These are phyloP conservation scores for Dactylella cylindrospora DNA, from an alignment of 2,329 filamentous ascomycete genomes.

Conservation along the genomic window DNA sequence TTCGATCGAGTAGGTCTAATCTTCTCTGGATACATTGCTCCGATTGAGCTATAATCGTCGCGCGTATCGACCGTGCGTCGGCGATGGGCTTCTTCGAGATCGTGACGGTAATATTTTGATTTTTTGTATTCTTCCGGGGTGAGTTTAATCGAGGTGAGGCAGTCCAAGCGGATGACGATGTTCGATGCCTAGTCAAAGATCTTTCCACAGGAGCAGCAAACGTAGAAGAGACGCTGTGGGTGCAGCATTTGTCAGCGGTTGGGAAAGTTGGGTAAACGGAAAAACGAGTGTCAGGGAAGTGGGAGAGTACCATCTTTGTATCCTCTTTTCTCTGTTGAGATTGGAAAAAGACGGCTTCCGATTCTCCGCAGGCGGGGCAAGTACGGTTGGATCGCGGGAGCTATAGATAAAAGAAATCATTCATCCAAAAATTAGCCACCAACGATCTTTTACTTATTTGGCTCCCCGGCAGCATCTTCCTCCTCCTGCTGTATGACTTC, in stretches of 20 bases:
- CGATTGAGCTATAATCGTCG: background rate
- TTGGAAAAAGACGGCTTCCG: constrained; percentile 97
- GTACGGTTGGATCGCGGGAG: constrained; percentile 84
- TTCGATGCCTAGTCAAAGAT: constrained; percentile 59
- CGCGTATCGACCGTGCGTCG: background rate
- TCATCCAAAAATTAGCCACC: background rate
- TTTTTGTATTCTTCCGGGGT: constrained; percentile 20
- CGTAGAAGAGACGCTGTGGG: constrained; percentile 80
- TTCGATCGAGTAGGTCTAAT: constrained; percentile 11
- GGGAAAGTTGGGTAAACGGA: background rate
- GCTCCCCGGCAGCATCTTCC: no score
- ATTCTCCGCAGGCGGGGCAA: constrained; percentile 81
- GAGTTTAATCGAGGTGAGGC: constrained; percentile 34
- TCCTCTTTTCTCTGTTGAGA: constrained; percentile 95
- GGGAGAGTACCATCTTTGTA: constrained; percentile 85
- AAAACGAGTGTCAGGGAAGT: constrained; percentile 27
- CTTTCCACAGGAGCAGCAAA: constrained; percentile 90
- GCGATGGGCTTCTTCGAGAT: constrained; percentile 5
- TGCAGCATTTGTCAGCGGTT: background rate
- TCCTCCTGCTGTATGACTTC: constrained; percentile 10
- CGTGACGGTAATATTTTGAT: constrained; percentile 16
- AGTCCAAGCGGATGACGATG: constrained; percentile 41
- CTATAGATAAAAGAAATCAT: constrained; percentile 59
- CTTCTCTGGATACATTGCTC: constrained; percentile 3
- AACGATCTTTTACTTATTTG: background rate